Conservation (phyloP, 768 basidiomycete genomes). For the Lepiota brunneoincarnata region DNA sequence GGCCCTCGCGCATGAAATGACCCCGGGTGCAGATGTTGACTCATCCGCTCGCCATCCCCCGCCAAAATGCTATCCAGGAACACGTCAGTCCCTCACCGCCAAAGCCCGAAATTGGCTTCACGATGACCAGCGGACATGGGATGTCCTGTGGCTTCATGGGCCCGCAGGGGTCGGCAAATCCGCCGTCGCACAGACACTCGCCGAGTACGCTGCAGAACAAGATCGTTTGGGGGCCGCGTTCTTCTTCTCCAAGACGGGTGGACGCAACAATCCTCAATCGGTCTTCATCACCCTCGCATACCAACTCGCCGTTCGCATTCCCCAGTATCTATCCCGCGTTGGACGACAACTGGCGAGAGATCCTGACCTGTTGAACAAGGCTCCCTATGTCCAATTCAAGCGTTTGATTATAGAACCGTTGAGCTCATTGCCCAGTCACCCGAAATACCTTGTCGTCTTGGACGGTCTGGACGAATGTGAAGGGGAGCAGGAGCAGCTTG, state of each 20-base stretch:
- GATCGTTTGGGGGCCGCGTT: not conserved
- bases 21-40: too few species aligned
- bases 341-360: not conserved
- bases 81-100: not conserved
- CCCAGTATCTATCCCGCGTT: not conserved
- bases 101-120: not conserved
- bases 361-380: not conserved
- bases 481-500: too few species aligned
- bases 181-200: not conserved
- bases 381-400: not conserved
- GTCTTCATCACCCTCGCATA: slow-evolving; percentile 1
- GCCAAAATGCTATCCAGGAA: not conserved
- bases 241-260: too few species aligned
- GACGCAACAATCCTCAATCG: not conserved
- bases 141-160: not conserved
- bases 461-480: too few species aligned
- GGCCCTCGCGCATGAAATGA: too few species aligned
- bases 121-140: not conserved
- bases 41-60: too few species aligned
- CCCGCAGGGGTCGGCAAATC: not conserved
- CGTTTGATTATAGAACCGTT: not conserved
- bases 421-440: not conserved
- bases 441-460: too few species aligned
- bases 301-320: not conserved
- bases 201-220: not conserved